Evolutionary conservation across 805 yeast genomes (phyloP), one percentile per base, ranked within the genome.

Genomic region (Suhomyces pyralidae): DNA sequence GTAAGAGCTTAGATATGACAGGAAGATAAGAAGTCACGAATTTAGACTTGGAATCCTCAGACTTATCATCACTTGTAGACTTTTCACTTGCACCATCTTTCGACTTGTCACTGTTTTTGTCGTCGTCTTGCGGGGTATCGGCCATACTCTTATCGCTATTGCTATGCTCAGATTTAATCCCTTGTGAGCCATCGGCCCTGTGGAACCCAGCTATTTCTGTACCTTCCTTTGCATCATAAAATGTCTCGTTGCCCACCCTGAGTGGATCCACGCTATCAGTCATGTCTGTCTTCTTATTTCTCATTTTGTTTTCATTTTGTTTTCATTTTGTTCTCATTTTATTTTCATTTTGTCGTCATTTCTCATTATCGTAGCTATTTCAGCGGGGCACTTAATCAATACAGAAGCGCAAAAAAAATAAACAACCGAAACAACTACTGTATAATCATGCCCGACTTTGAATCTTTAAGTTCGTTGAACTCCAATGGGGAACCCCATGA

Each of bases 1-100:
- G 46, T 42, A 52, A 24, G 24, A 66, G 60, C 49, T 40, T 52
- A 32, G 32, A 32, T 50, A 40, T 49, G 28, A 43, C 51, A 7
- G 42, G 24, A 25, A 38, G 24, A n/a, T 12, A 28, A 28, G 32
- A 4, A 12, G n/a, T 7, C 17, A 7, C 17, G 17, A 7, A 32
- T 12, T 14, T 32, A n/a, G 36, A 32, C 36, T 32, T 32, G 36
- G 36, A n/a, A 17, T 14, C n/a, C 8, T 10, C 25, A 22, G 25
- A 22, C 25, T 12, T 14, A 12, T 30, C 10, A 12, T n/a, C n/a
- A n/a, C n/a, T n/a, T n/a, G n/a, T n/a, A n/a, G 32, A 28, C 32
- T 28, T 2, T 9, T 28, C 32, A 28, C 32, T 28, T 10, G 32
- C 3, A 9, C 22, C 32, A 28, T 28, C 32, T 4, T 28, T 28